Conservation (phyloP, 2,329 filamentous ascomycete species). For the Diplodia seriata region DNA sequence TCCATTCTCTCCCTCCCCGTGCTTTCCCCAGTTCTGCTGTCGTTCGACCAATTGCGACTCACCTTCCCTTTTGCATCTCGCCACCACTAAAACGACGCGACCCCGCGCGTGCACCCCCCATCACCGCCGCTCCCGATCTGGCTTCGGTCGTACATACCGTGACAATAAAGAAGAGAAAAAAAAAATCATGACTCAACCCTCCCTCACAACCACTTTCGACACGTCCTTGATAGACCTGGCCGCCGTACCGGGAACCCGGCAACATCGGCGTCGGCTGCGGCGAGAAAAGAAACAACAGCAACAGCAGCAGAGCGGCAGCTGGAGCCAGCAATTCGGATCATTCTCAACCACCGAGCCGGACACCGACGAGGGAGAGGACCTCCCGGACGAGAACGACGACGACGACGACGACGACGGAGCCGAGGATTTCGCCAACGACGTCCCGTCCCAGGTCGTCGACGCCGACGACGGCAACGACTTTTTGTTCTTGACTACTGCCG, state of each 20-base stretch:
- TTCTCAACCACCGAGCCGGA: slow-evolving; percentile 49
- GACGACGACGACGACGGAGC: slow-evolving; percentile 37
- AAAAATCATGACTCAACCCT: slow-evolving; percentile 46
- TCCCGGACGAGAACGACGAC: slow-evolving; percentile 34
- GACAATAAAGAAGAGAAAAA: neutral
- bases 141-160: neutral
- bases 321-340: slow-evolving; percentile 34
- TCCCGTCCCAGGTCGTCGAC: neutral
- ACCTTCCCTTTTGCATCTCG: neutral
- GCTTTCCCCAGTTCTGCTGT: neutral
- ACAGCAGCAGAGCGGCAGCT: neutral
- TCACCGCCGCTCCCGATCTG: neutral
- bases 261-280: neutral
- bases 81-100: neutral
- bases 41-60: neutral
- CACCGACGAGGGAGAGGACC: slow-evolving; percentile 32
- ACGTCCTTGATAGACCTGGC: slow-evolving; percentile 45
- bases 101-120: neutral
- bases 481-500: neutral
- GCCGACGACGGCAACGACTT: neutral
- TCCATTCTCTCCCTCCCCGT: neutral
- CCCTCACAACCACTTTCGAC: slow-evolving; percentile 48
- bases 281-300: neutral
- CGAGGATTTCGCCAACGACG: slow-evolving; percentile 29
- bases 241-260: neutral